Percentiles rank a stretch among this genome's conserved stretches.
Conservation (phyloP, 2,329 filamentous ascomycete species). For the Hypoxylon sp. region DNA sequence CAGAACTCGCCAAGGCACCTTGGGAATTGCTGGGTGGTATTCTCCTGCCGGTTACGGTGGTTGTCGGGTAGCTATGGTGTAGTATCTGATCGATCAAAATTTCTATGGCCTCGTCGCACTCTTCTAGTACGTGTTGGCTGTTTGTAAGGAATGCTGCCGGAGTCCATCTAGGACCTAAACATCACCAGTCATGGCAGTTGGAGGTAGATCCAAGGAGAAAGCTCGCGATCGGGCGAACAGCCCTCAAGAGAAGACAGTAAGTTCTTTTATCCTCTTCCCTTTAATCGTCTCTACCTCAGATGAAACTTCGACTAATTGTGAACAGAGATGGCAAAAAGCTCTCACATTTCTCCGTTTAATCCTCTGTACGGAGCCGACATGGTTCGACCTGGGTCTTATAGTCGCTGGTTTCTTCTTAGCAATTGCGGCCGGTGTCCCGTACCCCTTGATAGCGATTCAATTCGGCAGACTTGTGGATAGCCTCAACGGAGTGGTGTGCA, state of each 20-base stretch:
- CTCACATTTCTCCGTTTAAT: slow-evolving; percentile 44
- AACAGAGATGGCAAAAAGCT: slow-evolving; percentile 19
- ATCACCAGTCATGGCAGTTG: background rate
- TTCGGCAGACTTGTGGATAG: slow-evolving; percentile 63
- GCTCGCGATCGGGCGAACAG: background rate
- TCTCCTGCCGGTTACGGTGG: slow-evolving; percentile 6
- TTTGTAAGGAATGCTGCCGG: too few species aligned
- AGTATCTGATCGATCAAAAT: too few species aligned
- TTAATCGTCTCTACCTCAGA: too few species aligned
- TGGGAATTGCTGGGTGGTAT: slow-evolving; percentile 9
- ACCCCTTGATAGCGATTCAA: slow-evolving; percentile 64
- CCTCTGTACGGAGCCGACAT: slow-evolving; percentile 42
- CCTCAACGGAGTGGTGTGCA: slow-evolving; percentile 58
- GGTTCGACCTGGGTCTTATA: slow-evolving; percentile 47
- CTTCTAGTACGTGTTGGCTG: too few species aligned
- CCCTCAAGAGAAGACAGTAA: slow-evolving; percentile 15
- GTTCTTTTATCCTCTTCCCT: too few species aligned
- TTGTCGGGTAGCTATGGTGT: too few species aligned
- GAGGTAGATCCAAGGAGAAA: background rate
- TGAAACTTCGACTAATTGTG: background rate
- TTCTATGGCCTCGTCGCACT: too few species aligned
- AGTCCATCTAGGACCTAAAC: background rate
- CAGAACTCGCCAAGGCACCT: slow-evolving; percentile 14
- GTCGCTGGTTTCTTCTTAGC: slow-evolving; percentile 52
- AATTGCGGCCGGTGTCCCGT: slow-evolving; percentile 61